Percentiles rank a stretch among this genome's conserved stretches.
Conservation (phyloP, 2,329 filamentous ascomycete species). For the Amesomyces nigricolor region DNA sequence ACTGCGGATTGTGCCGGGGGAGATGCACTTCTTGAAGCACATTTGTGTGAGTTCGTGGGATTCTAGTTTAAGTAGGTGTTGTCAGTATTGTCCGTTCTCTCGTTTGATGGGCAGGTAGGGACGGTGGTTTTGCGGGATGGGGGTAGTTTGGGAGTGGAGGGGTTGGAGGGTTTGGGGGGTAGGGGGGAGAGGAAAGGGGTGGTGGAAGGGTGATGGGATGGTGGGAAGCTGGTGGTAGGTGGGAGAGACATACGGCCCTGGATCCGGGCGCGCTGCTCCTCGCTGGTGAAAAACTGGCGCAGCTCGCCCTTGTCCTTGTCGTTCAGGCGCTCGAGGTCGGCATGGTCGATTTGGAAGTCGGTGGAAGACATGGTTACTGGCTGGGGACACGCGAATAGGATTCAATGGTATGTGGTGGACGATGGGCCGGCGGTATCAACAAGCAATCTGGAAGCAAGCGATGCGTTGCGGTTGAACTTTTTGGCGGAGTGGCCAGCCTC, state of each 20-base stretch:
- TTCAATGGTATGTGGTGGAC: background rate
- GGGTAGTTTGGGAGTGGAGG: no score
- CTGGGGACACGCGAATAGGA: background rate
- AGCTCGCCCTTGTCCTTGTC: conserved; percentile 82
- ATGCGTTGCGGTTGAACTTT: conserved; percentile 10
- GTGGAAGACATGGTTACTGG: conserved; percentile 18
- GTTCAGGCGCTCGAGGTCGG: conserved; percentile 69
- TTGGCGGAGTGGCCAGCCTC: conserved; percentile 4
- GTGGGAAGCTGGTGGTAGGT: background rate
- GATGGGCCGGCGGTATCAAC: no score
- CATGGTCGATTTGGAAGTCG: conserved; percentile 36
- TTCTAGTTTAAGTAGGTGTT: conserved; percentile 32
- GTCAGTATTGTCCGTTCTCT: background rate
- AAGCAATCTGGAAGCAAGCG: background rate
- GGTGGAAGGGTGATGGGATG: background rate
- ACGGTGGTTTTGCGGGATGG: background rate
- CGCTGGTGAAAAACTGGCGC: conserved; percentile 76
- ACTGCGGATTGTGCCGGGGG: conserved; percentile 60
- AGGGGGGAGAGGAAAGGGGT: background rate
- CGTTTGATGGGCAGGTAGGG: background rate
- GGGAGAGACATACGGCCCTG: conserved; percentile 50
- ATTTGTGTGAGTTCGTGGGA: conserved; percentile 58
- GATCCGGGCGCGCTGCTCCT: conserved; percentile 74
- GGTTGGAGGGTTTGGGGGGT: background rate
- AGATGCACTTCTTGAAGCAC: conserved; percentile 94